Conservation (phyloP, 1,284 basidiomycete genomes). For the Rhodotorula sp. region DNA sequence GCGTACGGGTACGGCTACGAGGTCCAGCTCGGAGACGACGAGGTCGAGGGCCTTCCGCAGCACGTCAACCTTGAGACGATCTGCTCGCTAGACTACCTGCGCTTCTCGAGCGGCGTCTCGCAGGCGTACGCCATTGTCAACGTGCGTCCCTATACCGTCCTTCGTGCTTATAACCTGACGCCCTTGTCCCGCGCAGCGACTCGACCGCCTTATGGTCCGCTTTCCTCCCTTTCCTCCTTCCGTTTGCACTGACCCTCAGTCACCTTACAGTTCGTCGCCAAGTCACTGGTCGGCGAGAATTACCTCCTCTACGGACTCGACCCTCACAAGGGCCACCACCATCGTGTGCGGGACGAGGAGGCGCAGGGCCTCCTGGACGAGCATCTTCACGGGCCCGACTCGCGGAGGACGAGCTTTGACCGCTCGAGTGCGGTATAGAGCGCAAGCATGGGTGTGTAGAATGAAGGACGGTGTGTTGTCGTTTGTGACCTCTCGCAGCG, state of each 20-base stretch:
- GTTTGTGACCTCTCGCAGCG: not conserved
- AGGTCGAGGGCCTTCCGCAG: constrained; percentile 32
- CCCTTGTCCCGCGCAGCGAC: constrained; percentile 3
- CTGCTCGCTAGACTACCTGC: constrained; percentile 40
- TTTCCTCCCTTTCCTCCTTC: not conserved
- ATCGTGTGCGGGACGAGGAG: not conserved
- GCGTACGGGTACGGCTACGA: constrained; percentile 28
- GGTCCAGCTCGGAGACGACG: constrained; percentile 24
- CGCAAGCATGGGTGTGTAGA: too few species aligned
- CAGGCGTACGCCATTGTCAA: constrained; percentile 38
- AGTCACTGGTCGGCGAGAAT: constrained; percentile 38
- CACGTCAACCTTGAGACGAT: constrained; percentile 40
- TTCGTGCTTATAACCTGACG: not conserved
- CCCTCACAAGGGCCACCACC: not conserved
- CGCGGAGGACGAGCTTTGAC: constrained; percentile 28
- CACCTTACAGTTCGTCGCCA: constrained; percentile 31
- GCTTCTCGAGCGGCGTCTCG: constrained; percentile 36
- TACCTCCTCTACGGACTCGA: constrained; percentile 41
- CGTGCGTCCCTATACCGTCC: not conserved
- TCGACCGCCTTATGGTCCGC: constrained; percentile 37
- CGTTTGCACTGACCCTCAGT: too few species aligned
- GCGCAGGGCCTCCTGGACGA: not conserved
- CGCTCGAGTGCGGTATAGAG: not conserved
- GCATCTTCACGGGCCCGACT: constrained; percentile 6
- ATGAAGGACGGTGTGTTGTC: not conserved